Evolutionary conservation across 2,329 filamentous ascomycete genomes (phyloP).

Genomic region (Dendrostoma leiphaemia): DNA sequence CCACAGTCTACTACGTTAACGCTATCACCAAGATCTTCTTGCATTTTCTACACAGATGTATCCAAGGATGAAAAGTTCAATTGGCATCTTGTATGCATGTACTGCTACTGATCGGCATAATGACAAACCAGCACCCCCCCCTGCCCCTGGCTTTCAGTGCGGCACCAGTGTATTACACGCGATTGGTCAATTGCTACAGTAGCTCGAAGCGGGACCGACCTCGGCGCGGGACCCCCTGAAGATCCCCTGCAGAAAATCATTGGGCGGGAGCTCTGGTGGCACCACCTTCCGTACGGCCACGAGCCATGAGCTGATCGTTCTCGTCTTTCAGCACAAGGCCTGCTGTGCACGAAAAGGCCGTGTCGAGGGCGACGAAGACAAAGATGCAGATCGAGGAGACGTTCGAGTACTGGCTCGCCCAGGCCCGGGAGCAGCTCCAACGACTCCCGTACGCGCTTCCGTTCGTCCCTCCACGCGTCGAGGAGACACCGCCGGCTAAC

Average conservation of each 20-base stretch:
- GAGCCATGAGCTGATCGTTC: too few species aligned
- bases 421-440: constrained; percentile 13
- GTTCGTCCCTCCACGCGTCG: neutral
- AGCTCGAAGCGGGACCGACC: neutral
- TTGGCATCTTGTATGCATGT: too few species aligned
- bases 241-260: constrained; percentile 8
- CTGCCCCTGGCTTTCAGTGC: too few species aligned
- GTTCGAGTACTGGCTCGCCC: constrained; percentile 13
- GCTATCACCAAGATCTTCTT: too few species aligned
- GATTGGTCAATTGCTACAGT: neutral
- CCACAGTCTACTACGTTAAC: too few species aligned
- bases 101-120: too few species aligned
- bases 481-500: constrained; percentile 6
- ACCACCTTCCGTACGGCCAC: constrained; percentile 8
- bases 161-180: too few species aligned
- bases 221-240: constrained; percentile 8
- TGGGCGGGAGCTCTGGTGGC: constrained; percentile 11
- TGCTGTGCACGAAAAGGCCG: neutral
- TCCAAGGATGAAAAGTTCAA: too few species aligned
- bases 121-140: too few species aligned
- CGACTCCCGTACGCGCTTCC: constrained; percentile 12
- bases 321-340: too few species aligned
- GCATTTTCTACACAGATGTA: too few species aligned
- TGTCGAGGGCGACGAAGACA: neutral
- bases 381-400: constrained; percentile 9